A percentile compares a stretch with the other conserved stretches of the same genome.
Evolutionary conservation across 2,329 filamentous ascomycete genomes (phyloP).

Genomic region (Elsinoe perseae): DNA sequence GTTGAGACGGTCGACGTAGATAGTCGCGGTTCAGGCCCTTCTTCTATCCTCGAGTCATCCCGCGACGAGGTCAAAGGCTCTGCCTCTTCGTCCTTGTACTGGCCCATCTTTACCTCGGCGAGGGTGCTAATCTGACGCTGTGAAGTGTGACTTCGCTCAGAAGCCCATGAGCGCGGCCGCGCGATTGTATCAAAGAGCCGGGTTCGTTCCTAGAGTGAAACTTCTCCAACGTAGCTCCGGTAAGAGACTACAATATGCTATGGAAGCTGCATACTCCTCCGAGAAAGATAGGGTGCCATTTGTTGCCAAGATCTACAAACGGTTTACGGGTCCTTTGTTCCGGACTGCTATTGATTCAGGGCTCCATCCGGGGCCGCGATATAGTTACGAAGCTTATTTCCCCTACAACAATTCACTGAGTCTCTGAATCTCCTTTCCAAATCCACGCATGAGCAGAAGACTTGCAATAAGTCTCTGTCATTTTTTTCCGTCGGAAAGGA

Average conservation of each 20-base stretch:
- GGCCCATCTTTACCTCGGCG: conserved; percentile 12
- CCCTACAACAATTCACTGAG: too few species aligned
- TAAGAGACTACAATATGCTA: too few species aligned
- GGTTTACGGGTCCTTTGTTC: conserved; percentile 5
- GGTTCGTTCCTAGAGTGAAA: too few species aligned
- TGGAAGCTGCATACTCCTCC: neutral
- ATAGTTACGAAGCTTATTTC: neutral
- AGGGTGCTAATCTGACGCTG: neutral
- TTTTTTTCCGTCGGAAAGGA: too few species aligned
- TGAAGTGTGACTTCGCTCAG: neutral
- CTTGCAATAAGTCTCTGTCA: too few species aligned
- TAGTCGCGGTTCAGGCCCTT: conserved; percentile 32
- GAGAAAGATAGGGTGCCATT: neutral
- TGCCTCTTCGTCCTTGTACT: conserved; percentile 37
- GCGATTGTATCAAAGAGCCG: neutral
- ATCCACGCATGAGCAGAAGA: too few species aligned
- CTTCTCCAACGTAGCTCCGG: too few species aligned
- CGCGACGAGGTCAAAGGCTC: conserved; percentile 34
- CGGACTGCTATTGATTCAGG: neutral
- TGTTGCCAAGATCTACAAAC: neutral
- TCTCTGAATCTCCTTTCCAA: too few species aligned
- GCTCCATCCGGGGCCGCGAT: neutral
- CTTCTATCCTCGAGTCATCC: conserved; percentile 2
- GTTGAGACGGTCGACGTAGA: conserved; percentile 74
- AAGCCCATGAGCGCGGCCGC: neutral